phyloP scores from a whole-genome alignment of 306 rosid species.

The Quercus mongolica region DNA sequence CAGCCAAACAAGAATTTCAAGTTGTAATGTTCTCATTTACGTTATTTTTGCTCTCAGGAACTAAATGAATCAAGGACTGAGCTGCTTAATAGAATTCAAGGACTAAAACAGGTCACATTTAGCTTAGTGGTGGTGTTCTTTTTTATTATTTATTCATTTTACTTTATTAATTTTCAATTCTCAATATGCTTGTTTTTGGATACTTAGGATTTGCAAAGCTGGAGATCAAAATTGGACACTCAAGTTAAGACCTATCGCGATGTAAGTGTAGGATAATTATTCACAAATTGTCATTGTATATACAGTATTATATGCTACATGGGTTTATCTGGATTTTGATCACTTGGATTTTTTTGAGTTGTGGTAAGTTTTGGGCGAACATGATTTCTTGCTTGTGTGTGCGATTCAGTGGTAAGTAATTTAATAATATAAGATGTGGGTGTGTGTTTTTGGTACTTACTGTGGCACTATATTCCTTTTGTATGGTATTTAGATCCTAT shows the following conservation, averaged over 20 bases:
- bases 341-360: background rate
- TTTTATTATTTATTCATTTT: slow-evolving; percentile 6
- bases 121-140: background rate
- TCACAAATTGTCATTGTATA: background rate
- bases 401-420: too few species aligned
- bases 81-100: slow-evolving; percentile 76
- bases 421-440: background rate
- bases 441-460: background rate
- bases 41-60: slow-evolving; percentile 49
- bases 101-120: slow-evolving; percentile 68
- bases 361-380: background rate
- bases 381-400: background rate
- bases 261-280: slow-evolving; percentile 45
- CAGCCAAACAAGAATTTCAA: background rate
- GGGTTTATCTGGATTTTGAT: background rate
- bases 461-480: background rate
- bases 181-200: background rate
- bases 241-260: slow-evolving; percentile 84
- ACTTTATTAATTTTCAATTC: background rate
- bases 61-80: slow-evolving; percentile 88
- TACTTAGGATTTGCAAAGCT: slow-evolving; percentile 80
- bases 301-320: background rate
- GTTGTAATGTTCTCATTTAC: background rate
- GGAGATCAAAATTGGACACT: slow-evolving; percentile 86
- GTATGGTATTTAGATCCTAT: background rate